Evolutionary conservation across 1,139 yeast genomes (phyloP).

Genomic region (Saccharomyces hybrid): DNA sequence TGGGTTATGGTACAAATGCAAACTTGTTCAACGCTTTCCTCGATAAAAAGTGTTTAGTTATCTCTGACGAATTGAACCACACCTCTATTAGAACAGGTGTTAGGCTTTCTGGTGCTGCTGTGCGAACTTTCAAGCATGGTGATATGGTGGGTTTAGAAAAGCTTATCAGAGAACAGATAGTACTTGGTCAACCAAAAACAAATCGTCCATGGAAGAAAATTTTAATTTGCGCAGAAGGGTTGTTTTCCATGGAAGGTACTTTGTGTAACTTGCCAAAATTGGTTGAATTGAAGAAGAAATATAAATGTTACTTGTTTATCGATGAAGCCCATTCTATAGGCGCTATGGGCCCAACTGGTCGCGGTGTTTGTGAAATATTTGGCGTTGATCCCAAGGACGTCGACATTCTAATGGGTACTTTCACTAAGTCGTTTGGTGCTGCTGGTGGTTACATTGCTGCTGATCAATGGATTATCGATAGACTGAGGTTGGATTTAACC

Average conservation of each 20-base stretch:
- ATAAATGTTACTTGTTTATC: slow-evolving; percentile 81
- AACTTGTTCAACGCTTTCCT: slow-evolving; percentile 75
- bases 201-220: slow-evolving; percentile 98
- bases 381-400: slow-evolving; percentile 65
- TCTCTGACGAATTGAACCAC: slow-evolving; percentile 91
- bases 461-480: slow-evolving; percentile 56
- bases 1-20: slow-evolving; percentile 98
- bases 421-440: slow-evolving; percentile 96
- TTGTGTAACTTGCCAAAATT: slow-evolving; percentile 77
- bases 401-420: slow-evolving; percentile 93
- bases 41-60: slow-evolving; percentile 80
- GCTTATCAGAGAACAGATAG: slow-evolving; percentile 74
- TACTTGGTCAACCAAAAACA: slow-evolving; percentile 93
- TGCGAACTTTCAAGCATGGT: slow-evolving; percentile 87
- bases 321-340: slow-evolving; percentile 99
- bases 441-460: slow-evolving; percentile 96
- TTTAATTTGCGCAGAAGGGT: slow-evolving; percentile 87
- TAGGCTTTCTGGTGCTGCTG: slow-evolving; percentile 86
- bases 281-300: slow-evolving; percentile 68
- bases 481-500: slow-evolving; percentile 63
- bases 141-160: slow-evolving; percentile 78
- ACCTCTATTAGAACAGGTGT: slow-evolving; percentile 94
- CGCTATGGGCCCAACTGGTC: slow-evolving; percentile 88
- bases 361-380: slow-evolving; percentile 92
- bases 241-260: slow-evolving; percentile 97